Evolutionary conservation across 2,329 filamentous ascomycete genomes (phyloP).

Genomic region (Xylaria sp.): DNA sequence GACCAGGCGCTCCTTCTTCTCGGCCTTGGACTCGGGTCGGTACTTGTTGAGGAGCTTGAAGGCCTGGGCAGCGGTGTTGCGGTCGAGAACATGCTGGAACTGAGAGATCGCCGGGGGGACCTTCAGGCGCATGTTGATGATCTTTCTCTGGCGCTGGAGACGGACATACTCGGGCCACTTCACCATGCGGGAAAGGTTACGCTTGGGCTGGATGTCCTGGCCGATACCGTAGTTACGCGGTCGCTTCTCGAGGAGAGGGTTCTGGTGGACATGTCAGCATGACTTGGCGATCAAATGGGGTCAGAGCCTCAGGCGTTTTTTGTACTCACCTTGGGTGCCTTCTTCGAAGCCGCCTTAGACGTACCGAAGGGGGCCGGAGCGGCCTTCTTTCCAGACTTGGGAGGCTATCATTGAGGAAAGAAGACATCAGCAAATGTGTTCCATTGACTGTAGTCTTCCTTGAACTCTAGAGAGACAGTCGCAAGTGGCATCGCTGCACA

Average conservation of each 20-base stretch:
- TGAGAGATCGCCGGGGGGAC: conserved; percentile 96
- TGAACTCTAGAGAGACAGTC: conserved; percentile 85
- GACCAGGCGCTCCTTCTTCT: conserved; percentile 99
- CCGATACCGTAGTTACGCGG: conserved; percentile 97
- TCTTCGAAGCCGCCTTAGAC: conserved; percentile 90
- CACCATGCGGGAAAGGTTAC: conserved; percentile 97
- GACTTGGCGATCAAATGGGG: not conserved
- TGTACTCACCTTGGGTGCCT: conserved; percentile 87
- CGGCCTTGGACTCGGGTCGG: conserved; percentile 96
- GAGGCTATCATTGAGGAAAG: conserved; percentile 99
- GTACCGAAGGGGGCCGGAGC: conserved; percentile 95
- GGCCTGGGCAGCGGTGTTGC: conserved; percentile 92
- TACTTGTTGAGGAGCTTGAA: conserved; percentile 99
- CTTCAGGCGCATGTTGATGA: conserved; percentile 98
- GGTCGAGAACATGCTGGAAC: conserved; percentile 96
- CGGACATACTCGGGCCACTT: conserved; percentile 99
- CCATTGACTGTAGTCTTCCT: conserved; percentile 76
- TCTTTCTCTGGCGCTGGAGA: conserved; percentile 92
- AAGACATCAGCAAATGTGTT: conserved; percentile 92
- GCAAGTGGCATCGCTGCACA: conserved; percentile 58
- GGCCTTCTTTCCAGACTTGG: conserved; percentile 97
- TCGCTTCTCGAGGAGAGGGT: conserved; percentile 99
- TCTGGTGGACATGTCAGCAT: conserved; percentile 57
- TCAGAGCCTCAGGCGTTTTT: conserved; percentile 6
- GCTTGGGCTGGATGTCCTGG: conserved; percentile 95